Conservation (phyloP, 2,329 filamentous ascomycete species). For the Colletotrichum orbiculare region DNA sequence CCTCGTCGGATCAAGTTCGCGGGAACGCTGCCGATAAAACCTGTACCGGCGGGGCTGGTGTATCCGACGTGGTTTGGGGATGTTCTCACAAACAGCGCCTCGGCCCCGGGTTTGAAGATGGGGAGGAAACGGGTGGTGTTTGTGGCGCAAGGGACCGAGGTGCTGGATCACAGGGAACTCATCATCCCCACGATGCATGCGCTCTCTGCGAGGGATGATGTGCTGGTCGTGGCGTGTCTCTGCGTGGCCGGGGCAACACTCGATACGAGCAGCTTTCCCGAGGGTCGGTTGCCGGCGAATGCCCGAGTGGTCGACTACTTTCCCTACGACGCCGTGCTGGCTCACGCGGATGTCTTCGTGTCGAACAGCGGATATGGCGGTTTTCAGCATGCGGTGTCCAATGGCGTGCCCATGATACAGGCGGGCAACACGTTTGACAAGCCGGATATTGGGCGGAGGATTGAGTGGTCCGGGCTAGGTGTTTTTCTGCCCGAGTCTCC, state of each 20-base stretch:
- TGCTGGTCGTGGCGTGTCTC: constrained; percentile 44
- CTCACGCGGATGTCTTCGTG: constrained; percentile 57
- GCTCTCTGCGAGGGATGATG: constrained; percentile 51
- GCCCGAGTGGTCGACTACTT: constrained; percentile 58
- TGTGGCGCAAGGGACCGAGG: constrained; percentile 60
- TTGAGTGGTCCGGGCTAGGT: constrained; percentile 38
- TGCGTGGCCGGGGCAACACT: background rate
- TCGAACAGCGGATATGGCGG: constrained; percentile 62
- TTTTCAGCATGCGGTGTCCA: constrained; percentile 55
- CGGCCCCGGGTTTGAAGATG: background rate
- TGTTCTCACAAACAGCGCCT: constrained; percentile 43
- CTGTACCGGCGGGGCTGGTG: constrained; percentile 42
- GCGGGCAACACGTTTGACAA: constrained; percentile 52
- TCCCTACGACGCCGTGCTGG: constrained; percentile 58
- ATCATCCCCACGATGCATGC: constrained; percentile 57
- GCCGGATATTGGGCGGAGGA: constrained; percentile 44
- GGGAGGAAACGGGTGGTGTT: constrained; percentile 53
- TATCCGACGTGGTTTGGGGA: constrained; percentile 59
- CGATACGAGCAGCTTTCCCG: constrained; percentile 28
- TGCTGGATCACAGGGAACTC: constrained; percentile 51
- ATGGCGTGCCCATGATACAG: constrained; percentile 60
- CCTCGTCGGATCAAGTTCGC: constrained; percentile 54
- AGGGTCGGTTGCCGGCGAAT: constrained; percentile 51
- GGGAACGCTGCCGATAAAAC: constrained; percentile 52
- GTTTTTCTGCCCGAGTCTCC: constrained; percentile 45